A percentile compares a stretch with the other conserved stretches of the same genome.
phyloP scores from a whole-genome alignment of 2,329 filamentous ascomycete genomes.

The Trichothecium roseum region DNA sequence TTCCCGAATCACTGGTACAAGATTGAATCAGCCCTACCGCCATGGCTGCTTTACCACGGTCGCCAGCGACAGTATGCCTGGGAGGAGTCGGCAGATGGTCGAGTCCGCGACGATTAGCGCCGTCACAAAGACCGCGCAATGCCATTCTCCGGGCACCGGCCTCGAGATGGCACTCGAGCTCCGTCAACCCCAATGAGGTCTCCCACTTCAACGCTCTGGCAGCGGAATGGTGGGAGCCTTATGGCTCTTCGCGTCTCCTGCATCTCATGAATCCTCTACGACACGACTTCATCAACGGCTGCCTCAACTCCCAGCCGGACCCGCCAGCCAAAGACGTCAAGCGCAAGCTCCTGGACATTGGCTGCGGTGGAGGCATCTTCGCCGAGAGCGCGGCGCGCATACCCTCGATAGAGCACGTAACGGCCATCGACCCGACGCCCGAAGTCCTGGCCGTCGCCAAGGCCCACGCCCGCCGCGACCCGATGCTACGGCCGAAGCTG shows the following conservation, averaged over 20 bases:
- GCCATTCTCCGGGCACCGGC: too few species aligned
- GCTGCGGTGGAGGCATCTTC: constrained; percentile 94
- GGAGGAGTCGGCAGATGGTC: too few species aligned
- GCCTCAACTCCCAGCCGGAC: constrained; percentile 45
- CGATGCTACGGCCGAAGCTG: constrained; percentile 52
- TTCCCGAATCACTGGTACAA: too few species aligned
- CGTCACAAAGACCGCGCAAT: too few species aligned
- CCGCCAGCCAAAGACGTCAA: constrained; percentile 7
- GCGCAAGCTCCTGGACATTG: constrained; percentile 70
- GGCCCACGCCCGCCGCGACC: constrained; percentile 66
- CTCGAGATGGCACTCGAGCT: constrained; percentile 34
- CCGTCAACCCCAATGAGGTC: constrained; percentile 81
- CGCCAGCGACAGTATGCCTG: too few species aligned
- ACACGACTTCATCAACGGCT: constrained; percentile 78
- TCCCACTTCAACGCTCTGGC: constrained; percentile 92
- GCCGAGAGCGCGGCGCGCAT: constrained; percentile 75
- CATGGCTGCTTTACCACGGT: too few species aligned
- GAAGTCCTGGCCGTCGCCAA: constrained; percentile 67
- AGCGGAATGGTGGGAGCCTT: constrained; percentile 92
- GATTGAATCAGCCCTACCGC: too few species aligned
- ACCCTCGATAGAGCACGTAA: constrained; percentile 50
- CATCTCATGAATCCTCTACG: constrained; percentile 98
- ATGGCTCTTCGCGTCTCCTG: constrained; percentile 81
- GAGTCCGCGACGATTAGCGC: too few species aligned
- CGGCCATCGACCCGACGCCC: constrained; percentile 68